Conservation (phyloP, 2,329 filamentous ascomycete species). For the Phialocephala sp. region DNA sequence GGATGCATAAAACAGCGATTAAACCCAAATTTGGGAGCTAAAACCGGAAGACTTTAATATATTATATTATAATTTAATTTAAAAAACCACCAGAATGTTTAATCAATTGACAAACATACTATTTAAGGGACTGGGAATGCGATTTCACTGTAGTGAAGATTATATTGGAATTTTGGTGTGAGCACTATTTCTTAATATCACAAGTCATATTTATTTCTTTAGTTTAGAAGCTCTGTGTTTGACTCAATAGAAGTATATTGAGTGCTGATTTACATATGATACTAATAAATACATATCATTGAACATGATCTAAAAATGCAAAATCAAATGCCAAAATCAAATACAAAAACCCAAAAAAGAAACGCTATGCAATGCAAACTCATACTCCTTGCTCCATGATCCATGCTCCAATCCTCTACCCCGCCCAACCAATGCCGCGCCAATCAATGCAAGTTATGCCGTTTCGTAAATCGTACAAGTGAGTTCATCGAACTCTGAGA, state of each 20-base stretch:
- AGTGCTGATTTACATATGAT: too few species aligned
- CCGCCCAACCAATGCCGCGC: constrained; percentile 13
- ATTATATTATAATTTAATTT: too few species aligned
- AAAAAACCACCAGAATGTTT: too few species aligned
- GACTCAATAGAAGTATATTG: constrained; percentile 5
- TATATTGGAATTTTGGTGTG: too few species aligned
- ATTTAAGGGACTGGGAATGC: too few species aligned
- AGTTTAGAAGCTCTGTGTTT: background rate
- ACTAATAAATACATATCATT: constrained; percentile 6
- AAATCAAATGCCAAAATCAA: background rate
- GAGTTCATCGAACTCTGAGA: constrained; percentile 15
- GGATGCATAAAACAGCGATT: too few species aligned
- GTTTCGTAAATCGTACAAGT: constrained; percentile 15
- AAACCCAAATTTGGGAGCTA: too few species aligned
- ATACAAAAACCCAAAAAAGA: constrained; percentile 17
- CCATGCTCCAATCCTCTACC: constrained; percentile 6
- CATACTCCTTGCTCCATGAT: constrained; percentile 10
- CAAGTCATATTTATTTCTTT: too few species aligned
- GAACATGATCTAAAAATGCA: background rate
- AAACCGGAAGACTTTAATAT: too few species aligned
- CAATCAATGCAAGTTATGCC: constrained; percentile 13
- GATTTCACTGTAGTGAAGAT: too few species aligned
- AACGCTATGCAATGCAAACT: constrained; percentile 19
- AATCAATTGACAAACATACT: too few species aligned
- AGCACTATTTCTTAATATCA: too few species aligned